These are phyloP conservation scores for Solanum piurae DNA, from an alignment of 257 asterid genomes.

Conservation along the genomic window DNA sequence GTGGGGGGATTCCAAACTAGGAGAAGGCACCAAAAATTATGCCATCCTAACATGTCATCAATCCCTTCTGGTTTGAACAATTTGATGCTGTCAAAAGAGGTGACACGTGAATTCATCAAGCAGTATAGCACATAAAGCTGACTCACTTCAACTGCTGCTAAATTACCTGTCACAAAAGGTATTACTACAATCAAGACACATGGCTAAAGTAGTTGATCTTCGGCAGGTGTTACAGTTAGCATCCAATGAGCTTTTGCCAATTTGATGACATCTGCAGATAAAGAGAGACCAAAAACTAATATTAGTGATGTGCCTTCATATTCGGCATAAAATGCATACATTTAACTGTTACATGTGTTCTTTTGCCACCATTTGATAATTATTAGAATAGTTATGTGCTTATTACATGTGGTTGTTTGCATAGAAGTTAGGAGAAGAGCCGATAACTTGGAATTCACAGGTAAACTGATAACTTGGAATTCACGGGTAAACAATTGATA, in stretches of 20 bases:
- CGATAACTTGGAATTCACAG: background rate
- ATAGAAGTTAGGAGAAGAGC: background rate
- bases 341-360: background rate
- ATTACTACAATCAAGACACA: slow-evolving; percentile 60
- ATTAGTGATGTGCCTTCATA: background rate
- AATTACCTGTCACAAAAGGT: slow-evolving; percentile 68
- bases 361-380: background rate
- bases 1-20: background rate
- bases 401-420: too few relatives aligned
- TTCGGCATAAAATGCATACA: background rate
- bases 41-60: background rate
- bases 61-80: background rate
- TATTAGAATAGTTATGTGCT: background rate
- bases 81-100: background rate
- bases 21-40: background rate
- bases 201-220: slow-evolving; percentile 48
- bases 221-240: slow-evolving; percentile 70
- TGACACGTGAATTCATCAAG: background rate
- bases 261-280: slow-evolving; percentile 51
- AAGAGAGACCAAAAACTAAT: background rate
- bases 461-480: too few relatives aligned
- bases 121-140: background rate
- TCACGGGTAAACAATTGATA: background rate
- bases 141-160: background rate
- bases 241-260: slow-evolving; percentile 39